These are phyloP conservation scores for Debaryomycetaceae sp. DNA, from an alignment of 1,139 yeast species.

Conservation along the genomic window DNA sequence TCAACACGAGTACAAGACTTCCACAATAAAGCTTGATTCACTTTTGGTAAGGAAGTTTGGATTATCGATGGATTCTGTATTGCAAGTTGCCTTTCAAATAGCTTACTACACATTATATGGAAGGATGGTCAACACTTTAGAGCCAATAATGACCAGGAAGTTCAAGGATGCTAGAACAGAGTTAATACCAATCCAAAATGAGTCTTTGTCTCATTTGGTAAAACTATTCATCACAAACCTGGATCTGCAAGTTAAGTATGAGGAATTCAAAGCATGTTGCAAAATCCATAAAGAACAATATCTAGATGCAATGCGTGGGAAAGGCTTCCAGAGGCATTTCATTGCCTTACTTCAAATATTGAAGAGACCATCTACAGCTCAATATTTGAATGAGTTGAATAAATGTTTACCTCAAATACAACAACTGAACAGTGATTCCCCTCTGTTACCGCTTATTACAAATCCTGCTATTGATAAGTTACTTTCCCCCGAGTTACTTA, in stretches of 20 bases:
- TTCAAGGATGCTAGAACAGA: conserved; percentile 69
- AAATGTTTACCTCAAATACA: conserved; percentile 30
- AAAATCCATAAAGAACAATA: conserved; percentile 47
- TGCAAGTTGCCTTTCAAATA: conserved; percentile 66
- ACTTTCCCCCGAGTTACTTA: conserved; percentile 39
- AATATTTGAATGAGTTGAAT: conserved; percentile 42
- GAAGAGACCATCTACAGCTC: conserved; percentile 26
- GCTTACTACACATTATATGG: conserved; percentile 75
- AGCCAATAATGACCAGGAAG: conserved; percentile 69
- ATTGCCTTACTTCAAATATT: conserved; percentile 54
- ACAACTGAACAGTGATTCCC: conserved; percentile 11
- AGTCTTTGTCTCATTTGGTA: conserved; percentile 49
- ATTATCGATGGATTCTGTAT: conserved; percentile 60
- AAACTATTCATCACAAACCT: conserved; percentile 58
- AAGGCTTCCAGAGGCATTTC: conserved; percentile 70
- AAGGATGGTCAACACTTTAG: conserved; percentile 60
- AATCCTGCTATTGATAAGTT: conserved; percentile 50
- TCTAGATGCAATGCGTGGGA: conserved; percentile 53
- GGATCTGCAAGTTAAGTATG: conserved; percentile 47
- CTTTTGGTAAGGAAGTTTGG: conserved; percentile 48
- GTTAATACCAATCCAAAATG: conserved; percentile 61
- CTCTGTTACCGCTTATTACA: conserved; percentile 50
- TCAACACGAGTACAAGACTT: conserved; percentile 59
- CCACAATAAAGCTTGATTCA: conserved; percentile 39
- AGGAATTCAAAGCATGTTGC: conserved; percentile 49